Evolutionary conservation across 768 basidiomycete species (phyloP).

Genomic region (Neoboletus magnificus): DNA sequence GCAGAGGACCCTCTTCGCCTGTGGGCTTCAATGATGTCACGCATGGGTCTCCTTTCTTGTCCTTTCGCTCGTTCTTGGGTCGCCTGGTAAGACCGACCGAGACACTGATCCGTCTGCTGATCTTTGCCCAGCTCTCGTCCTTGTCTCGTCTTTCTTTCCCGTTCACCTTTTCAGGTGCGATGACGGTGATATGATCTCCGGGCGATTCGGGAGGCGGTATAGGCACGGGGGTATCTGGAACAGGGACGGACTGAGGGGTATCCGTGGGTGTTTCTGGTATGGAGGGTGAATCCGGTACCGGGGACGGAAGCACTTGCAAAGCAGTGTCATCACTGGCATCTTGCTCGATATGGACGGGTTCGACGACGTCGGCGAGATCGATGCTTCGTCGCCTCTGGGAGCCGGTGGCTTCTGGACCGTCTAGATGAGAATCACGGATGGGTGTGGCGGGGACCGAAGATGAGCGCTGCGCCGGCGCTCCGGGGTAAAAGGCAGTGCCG

Average conservation of each 20-base stretch:
- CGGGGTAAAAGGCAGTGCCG: conserved; percentile 24
- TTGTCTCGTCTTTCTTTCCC: conserved; percentile 38
- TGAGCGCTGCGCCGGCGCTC: conserved; percentile 42
- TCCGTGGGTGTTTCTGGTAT: conserved; percentile 16
- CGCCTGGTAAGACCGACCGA: conserved; percentile 45
- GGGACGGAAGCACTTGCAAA: conserved; percentile 1
- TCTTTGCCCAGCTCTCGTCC: conserved; percentile 56
- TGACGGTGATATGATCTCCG: conserved; percentile 36
- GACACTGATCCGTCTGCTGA: conserved; percentile 62
- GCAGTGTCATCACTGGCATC: neutral
- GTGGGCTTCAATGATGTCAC: conserved; percentile 30
- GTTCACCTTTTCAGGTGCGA: conserved; percentile 32
- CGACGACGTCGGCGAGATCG: conserved; percentile 30
- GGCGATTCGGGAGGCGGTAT: conserved; percentile 7
- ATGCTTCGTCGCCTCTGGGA: conserved; percentile 31
- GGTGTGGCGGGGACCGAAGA: conserved; percentile 56
- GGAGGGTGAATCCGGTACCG: conserved; percentile 8
- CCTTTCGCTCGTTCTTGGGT: conserved; percentile 36
- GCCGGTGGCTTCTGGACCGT: conserved; percentile 25
- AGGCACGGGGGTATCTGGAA: conserved; percentile 2
- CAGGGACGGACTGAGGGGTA: conserved; percentile 2
- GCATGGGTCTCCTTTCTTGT: conserved; percentile 25
- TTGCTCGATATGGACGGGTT: conserved; percentile 5
- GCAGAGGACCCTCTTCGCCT: conserved; percentile 13
- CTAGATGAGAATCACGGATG: conserved; percentile 30